Conservation (phyloP, 371 early-diverging fungal species). For the Mortierella sp. region DNA sequence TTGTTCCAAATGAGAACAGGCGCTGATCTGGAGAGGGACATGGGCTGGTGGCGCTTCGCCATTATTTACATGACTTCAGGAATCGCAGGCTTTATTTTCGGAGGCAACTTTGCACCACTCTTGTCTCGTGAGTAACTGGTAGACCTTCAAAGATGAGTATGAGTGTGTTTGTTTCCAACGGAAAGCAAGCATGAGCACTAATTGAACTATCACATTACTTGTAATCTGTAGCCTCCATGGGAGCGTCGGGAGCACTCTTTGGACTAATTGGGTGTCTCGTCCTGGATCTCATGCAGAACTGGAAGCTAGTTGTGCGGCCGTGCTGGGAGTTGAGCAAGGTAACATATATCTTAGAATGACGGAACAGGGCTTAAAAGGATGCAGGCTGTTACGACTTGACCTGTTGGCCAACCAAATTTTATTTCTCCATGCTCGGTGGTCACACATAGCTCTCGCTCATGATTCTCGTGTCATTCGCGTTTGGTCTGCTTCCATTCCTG, state of each 20-base stretch:
- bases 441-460: constrained; percentile 63
- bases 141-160: not conserved
- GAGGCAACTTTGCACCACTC: constrained; percentile 73
- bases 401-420: not conserved
- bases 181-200: not conserved
- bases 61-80: constrained; percentile 84
- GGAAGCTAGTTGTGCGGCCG: constrained; percentile 78
- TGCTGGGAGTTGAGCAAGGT: constrained; percentile 75
- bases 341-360: not conserved
- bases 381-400: not conserved
- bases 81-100: constrained; percentile 86
- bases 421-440: not conserved
- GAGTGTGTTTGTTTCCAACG: not conserved
- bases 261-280: constrained; percentile 86
- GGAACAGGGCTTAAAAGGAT: not conserved
- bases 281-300: constrained; percentile 85
- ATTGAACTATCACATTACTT: not conserved
- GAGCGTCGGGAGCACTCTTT: constrained; percentile 88
- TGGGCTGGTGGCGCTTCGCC: constrained; percentile 82
- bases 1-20: constrained; percentile 79
- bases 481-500: constrained; percentile 80
- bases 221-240: constrained; percentile 71
- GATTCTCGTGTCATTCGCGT: constrained; percentile 71
- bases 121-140: constrained; percentile 59
- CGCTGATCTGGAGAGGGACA: constrained; percentile 79